A percentile compares a stretch with the other conserved stretches of the same genome.
Evolutionary conservation across 1,284 basidiomycete genomes (phyloP).

Genomic region (Gymnopus androsaceus): DNA sequence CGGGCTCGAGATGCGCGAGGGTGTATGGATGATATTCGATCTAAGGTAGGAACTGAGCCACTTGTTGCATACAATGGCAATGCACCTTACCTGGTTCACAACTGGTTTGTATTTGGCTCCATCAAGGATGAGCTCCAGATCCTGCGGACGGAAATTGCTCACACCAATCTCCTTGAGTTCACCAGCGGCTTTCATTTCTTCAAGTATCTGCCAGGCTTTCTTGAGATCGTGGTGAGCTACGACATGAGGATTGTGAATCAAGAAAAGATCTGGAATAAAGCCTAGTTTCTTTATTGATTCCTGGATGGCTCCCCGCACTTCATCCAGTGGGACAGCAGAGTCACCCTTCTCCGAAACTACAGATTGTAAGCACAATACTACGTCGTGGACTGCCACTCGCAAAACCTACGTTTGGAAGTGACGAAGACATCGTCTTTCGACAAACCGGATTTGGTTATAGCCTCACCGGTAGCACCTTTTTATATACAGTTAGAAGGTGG

Average conservation of each 20-base stretch:
- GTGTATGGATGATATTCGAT: slow-evolving; percentile 55
- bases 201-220: slow-evolving; percentile 4
- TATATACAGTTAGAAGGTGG: too few species aligned
- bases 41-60: not conserved
- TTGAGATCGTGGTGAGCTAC: not conserved
- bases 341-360: not conserved
- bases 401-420: slow-evolving; percentile 24
- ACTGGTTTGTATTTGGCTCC: slow-evolving; percentile 54
- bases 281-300: slow-evolving; percentile 8
- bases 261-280: slow-evolving; percentile 4
- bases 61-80: not conserved
- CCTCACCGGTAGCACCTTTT: slow-evolving; percentile 23
- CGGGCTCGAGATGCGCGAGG: slow-evolving; percentile 40
- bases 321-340: not conserved
- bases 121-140: slow-evolving; percentile 50
- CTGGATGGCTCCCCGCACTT: not conserved
- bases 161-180: slow-evolving; percentile 53
- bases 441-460: slow-evolving; percentile 19
- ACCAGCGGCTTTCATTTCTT: slow-evolving; percentile 1
- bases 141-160: slow-evolving; percentile 56
- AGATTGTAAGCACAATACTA: too few species aligned
- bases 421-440: slow-evolving; percentile 28
- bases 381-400: too few species aligned
- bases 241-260: not conserved
- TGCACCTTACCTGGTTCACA: slow-evolving; percentile 54